Conservation (phyloP, 2,329 filamentous ascomycete genomes). For the Colletotrichum magnum region DNA sequence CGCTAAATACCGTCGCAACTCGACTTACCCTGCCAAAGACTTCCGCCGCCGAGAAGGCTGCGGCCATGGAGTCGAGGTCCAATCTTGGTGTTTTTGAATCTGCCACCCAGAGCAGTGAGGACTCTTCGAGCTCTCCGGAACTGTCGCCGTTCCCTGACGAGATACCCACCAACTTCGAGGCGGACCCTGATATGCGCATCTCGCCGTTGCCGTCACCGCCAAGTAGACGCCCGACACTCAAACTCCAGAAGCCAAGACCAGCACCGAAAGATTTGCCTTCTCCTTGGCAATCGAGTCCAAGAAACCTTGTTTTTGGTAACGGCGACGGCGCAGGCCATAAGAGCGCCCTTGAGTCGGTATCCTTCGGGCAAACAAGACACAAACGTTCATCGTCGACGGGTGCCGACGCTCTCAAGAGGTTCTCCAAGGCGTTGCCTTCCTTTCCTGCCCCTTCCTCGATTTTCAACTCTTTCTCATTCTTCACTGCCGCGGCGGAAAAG, state of each 20-base stretch:
- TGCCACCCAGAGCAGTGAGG: slow-evolving; percentile 28
- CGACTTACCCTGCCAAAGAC: slow-evolving; percentile 69
- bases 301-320: slow-evolving; percentile 52
- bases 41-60: slow-evolving; percentile 70
- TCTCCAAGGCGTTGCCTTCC: slow-evolving; percentile 71
- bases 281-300: slow-evolving; percentile 60
- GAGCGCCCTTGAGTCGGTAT: slow-evolving; percentile 57
- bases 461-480: slow-evolving; percentile 41
- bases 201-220: slow-evolving; percentile 21
- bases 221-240: slow-evolving; percentile 26
- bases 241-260: slow-evolving; percentile 33
- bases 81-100: slow-evolving; percentile 53
- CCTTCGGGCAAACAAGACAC: slow-evolving; percentile 62
- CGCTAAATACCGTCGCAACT: slow-evolving; percentile 70
- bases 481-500: slow-evolving; percentile 38
- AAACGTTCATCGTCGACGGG: slow-evolving; percentile 69
- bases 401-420: slow-evolving; percentile 69
- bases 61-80: slow-evolving; percentile 63
- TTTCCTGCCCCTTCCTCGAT: slow-evolving; percentile 48
- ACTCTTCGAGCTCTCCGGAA: slow-evolving; percentile 38
- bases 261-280: slow-evolving; percentile 45
- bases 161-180: slow-evolving; percentile 33
- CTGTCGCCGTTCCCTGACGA: slow-evolving; percentile 38
- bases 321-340: slow-evolving; percentile 46
- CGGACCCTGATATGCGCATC: slow-evolving; percentile 31